Conservation (phyloP, 2,329 filamentous ascomycete genomes). For the Xenoacremonium recifei region DNA sequence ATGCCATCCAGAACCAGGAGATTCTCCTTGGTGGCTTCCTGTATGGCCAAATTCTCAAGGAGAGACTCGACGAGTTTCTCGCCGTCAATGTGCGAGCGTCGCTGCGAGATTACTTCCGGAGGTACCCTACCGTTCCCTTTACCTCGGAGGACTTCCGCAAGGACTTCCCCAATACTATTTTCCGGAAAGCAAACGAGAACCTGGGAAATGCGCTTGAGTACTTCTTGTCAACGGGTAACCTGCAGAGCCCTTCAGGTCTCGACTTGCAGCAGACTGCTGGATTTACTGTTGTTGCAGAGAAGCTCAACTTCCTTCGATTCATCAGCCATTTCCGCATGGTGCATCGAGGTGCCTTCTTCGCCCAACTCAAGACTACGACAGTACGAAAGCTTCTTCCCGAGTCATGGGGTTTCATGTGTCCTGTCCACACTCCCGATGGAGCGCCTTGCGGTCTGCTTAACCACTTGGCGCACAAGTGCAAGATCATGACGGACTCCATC, state of each 20-base stretch:
- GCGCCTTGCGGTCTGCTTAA: slow-evolving; percentile 91
- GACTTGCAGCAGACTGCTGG: slow-evolving; percentile 94
- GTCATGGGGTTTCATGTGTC: slow-evolving; percentile 97
- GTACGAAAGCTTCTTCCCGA: slow-evolving; percentile 94
- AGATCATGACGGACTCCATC: slow-evolving; percentile 73
- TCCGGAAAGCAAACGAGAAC: slow-evolving; percentile 82
- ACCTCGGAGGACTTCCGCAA: slow-evolving; percentile 73
- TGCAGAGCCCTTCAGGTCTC: slow-evolving; percentile 85
- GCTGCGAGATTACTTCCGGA: slow-evolving; percentile 57
- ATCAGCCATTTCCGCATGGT: slow-evolving; percentile 99
- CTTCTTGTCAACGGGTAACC: slow-evolving; percentile 92
- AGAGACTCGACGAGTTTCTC: slow-evolving; percentile 88
- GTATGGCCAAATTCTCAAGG: slow-evolving; percentile 94
- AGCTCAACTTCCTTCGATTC: slow-evolving; percentile 98
- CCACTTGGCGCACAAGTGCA: slow-evolving; percentile 93
- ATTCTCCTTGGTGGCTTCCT: slow-evolving; percentile 89
- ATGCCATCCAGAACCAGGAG: slow-evolving; percentile 95
- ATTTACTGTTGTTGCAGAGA: slow-evolving; percentile 95
- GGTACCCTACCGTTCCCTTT: slow-evolving; percentile 66
- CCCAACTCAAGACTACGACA: slow-evolving; percentile 93
- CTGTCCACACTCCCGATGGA: slow-evolving; percentile 96
- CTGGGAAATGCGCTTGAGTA: slow-evolving; percentile 87
- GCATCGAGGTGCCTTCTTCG: slow-evolving; percentile 98
- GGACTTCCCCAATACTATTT: slow-evolving; percentile 76
- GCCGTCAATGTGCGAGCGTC: slow-evolving; percentile 49